Evolutionary conservation across 129 eudicot species (phyloP), one percentile per base, ranked within the genome.

Genomic region (Tagetes erecta): DNA sequence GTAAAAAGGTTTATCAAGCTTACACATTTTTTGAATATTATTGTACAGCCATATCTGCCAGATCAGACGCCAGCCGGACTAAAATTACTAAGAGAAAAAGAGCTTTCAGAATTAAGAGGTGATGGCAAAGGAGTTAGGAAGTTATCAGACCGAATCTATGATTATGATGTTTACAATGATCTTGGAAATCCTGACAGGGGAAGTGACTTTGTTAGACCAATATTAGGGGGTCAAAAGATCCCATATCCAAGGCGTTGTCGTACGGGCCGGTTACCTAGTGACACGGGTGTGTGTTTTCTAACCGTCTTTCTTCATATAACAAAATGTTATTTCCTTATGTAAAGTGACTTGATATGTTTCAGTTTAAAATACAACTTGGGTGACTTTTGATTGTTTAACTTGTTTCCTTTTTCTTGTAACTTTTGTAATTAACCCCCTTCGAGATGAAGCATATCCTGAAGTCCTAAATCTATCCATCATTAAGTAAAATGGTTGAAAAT

Each of bases 231-330:
- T 13, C 78, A 76, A 51, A 82, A 86, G 36, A 80, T 76, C 41
- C 97, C 98, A 0, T 91, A 90, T 64, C 98, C 98, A 9, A 82
- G 98, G 75, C 82, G 98, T 33, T 94, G 97, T 73, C 96, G 98
- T 35, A 90, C 98, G 20, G 98, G 98, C 4, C 91, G 97, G 13
- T 67, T 71, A 60, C 93, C 98, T 39, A 77, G 87, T 27, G 86
- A 83, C 36, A 87, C 87, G 1, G 98, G 98, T 89, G 46, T 39
- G 81, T 51, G 6, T 31, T 70, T 46, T 34, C 1, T 62, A 33
- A 38, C 55, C 3, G 2, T 55, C 39, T 70, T 49, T 41, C 8
- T 42, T 65, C 46, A 67, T 27, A 45, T 42, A 34, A 3, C 4
- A 4, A 40, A 20, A 6, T 41, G 64, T 8, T 44, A 44, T 8